Conservation (phyloP, 2,329 filamentous ascomycete genomes). For the Xylaria sp. region DNA sequence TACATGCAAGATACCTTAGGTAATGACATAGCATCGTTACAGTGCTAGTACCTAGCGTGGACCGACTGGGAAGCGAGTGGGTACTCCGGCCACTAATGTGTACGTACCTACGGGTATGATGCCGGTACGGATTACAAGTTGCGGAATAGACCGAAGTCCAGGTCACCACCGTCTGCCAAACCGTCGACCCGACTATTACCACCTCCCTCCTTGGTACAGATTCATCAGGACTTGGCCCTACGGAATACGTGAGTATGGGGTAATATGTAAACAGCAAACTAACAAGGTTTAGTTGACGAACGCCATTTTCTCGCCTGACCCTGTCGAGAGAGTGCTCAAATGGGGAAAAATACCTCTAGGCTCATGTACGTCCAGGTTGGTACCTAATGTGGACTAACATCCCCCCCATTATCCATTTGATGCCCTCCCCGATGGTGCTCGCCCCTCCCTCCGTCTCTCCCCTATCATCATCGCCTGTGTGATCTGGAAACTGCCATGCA, state of each 20-base stretch:
- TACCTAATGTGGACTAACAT: neutral
- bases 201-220: neutral
- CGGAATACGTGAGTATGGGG: neutral
- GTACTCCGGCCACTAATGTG: too few relatives aligned
- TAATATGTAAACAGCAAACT: neutral
- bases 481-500: neutral
- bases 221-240: neutral
- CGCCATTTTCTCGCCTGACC: neutral
- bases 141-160: neutral
- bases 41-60: too few relatives aligned
- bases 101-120: too few relatives aligned
- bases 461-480: neutral
- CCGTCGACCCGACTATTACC: neutral
- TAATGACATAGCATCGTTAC: too few relatives aligned
- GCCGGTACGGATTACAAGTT: neutral
- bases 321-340: neutral
- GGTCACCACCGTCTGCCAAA: neutral
- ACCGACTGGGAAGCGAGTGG: too few relatives aligned
- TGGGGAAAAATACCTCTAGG: neutral
- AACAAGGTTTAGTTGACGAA: neutral
- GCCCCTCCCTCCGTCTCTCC: neutral
- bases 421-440: too few relatives aligned
- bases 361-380: neutral
- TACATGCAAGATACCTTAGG: too few relatives aligned
- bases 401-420: neutral